Evolutionary conservation across 805 yeast genomes (phyloP), one percentile per base, ranked within the genome.

Genomic region (Saturnispora besseyi): DNA sequence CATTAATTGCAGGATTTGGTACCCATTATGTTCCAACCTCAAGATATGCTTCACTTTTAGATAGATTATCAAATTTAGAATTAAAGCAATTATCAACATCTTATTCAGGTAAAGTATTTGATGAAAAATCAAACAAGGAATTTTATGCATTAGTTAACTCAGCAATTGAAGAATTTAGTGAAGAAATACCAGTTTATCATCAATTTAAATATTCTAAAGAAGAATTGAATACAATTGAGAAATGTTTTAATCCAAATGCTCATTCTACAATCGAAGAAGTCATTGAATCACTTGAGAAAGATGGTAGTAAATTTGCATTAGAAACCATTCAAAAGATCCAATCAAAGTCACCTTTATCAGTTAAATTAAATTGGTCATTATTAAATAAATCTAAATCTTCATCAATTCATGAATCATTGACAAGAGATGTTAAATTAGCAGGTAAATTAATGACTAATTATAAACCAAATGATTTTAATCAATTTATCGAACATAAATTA

Each of bases 21-120:
- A 88, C 98, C 12, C 99, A 93, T 64, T 93, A 81, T 62, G 83
- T 91, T 29, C 82, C 87, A 15, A 72, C 83, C 32, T 77, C 74
- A 52, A 77, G 83, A 55, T 62, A 89, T 45, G 74, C 73, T 1
- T 81, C 77, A 26, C 74, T 91, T 57, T 75, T 77, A 54, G 73
- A 72, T 46, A 78, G 95, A 55, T 73, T 91, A 53, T 74, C 84
- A 8, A 81, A 76, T 58, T 70, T 87, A 53, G 78, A 76, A 32
- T 52, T 61, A 5, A 54, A 53, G 12, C 50, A 57, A 12, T 53
- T 63, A 29, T 51, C 64, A 9, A 47, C 50, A 2, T 54, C 56
- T 32, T 50, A 54, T 29, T 46, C 40, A 10, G 42, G 52, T 21
- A 31, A 41, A 29, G 45, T 65, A 45, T 61, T 63, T 41, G 44